Percentiles rank a stretch among this genome's conserved stretches.
phyloP scores from a whole-genome alignment of 257 asterid genomes.

The Nyctanthes arbortristis region DNA sequence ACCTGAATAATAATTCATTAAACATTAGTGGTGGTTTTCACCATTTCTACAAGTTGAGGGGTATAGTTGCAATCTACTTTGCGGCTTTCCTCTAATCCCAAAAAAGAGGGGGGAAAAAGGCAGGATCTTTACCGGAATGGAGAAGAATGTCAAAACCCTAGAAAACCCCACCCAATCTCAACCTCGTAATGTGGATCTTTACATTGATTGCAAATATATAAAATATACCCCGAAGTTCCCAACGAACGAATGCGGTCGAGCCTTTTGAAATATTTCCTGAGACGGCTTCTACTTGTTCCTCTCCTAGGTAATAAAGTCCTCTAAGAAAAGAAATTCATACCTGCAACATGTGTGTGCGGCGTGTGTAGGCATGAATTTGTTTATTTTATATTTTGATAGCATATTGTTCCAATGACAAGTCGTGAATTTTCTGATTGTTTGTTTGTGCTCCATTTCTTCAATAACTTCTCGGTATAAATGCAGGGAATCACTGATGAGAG shows the following conservation, averaged over 20 bases:
- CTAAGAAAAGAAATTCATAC: not conserved
- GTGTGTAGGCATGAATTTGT: not conserved
- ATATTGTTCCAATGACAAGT: no score
- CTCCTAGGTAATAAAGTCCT: conserved; percentile 22
- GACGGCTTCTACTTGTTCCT: conserved; percentile 1
- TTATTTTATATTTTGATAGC: conserved; percentile 26
- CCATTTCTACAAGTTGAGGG: not conserved
- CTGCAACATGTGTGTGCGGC: not conserved
- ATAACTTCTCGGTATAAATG: conserved; percentile 21
- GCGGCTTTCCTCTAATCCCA: not conserved
- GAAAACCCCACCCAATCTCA: conserved; percentile 31
- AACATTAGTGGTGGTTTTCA: not conserved
- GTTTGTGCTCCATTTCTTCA: conserved; percentile 6
- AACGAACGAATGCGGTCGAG: conserved; percentile 22
- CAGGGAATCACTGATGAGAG: conserved; percentile 31
- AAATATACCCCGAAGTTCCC: conserved; percentile 11
- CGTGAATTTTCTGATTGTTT: conserved; percentile 6
- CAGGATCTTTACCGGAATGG: not conserved
- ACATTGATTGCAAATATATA: conserved; percentile 19
- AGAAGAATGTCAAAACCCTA: conserved; percentile 44
- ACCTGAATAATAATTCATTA: no score
- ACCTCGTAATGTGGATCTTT: conserved; percentile 27
- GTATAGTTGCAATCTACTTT: not conserved
- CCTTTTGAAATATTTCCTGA: conserved; percentile 12
- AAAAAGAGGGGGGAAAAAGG: no score